Base-by-base conservation (phyloP, 2,329 filamentous ascomycete species). In the Epichloe gansuensis region DNA sequence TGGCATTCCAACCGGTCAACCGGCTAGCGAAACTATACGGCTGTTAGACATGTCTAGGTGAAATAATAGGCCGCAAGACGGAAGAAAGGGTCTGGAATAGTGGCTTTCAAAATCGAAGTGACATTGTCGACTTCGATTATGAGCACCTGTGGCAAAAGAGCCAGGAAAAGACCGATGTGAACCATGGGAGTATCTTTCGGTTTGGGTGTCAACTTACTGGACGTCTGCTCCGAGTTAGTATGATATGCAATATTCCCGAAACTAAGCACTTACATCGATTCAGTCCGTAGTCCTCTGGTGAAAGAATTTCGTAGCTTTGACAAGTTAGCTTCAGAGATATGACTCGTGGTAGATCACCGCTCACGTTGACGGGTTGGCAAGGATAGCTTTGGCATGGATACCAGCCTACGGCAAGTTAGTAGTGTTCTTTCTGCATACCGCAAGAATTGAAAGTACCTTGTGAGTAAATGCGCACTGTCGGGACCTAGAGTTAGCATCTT, bases 1-100 rank as follows among this genome's bases (percentile, higher is more conserved):
- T 89, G 47, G 91, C 90, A 66, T 96, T 96, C 91, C 89, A 95
- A 63, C 90, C 90, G 4, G 89, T 95, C 61, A 95, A 69, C 13
- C 47, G 47, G 23, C 47, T 49, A 17, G 47, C 47, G 21, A 49
- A 49, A 41, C 47, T 49, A 23, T 34, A 3, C 8, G 31, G 15
- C 17, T 34, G 47, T 49, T 41, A 49, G 47, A n/a, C 15, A 49
- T 17, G 37, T 3, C 23, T 12, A 6, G 4, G 25, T 3, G 31
- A 23, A n/a, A 17, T 0, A 17, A 28, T 4, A 6, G 35, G 21
- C 6, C 11, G 9, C 8, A 15, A 7, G 12, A 23, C 7, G 28
- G 13, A 6, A 15, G 35, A 35, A 21, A 31, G 8, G 28, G 8
- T 31, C 28, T 31, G 8, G 2, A 1, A 31, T 9, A 11, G 8